Conservation (phyloP, 2,329 filamentous ascomycete genomes). For the Colletotrichum musicola region DNA sequence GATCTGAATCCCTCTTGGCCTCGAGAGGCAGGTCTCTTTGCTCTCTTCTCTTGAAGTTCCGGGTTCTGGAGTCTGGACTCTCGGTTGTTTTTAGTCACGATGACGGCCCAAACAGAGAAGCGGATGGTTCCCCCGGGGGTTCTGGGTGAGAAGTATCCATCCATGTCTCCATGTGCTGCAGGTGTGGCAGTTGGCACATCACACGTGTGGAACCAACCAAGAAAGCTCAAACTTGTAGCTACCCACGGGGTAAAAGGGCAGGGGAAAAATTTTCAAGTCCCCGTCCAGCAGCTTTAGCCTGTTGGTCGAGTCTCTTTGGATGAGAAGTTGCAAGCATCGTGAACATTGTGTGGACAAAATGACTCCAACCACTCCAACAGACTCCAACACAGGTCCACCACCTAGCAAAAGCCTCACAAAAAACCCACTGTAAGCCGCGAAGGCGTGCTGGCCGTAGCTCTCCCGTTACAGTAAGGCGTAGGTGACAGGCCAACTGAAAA, state of each 20-base stretch:
- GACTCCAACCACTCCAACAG: neutral
- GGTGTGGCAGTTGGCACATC: conserved; percentile 25
- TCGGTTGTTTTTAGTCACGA: too few relatives aligned
- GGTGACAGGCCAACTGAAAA: too few relatives aligned
- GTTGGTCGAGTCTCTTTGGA: neutral
- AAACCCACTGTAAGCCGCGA: neutral
- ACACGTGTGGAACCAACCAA: conserved; percentile 3
- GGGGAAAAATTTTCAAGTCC: neutral
- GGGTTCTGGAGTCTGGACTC: neutral
- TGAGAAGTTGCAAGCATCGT: too few relatives aligned
- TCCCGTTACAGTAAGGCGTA: too few relatives aligned
- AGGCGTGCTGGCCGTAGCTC: too few relatives aligned
- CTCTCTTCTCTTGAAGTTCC: too few relatives aligned
- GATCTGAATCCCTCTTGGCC: conserved; percentile 6
- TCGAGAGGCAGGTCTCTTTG: neutral
- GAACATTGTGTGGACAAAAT: too few relatives aligned
- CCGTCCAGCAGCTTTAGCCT: neutral
- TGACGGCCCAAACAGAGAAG: too few relatives aligned
- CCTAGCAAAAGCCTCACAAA: neutral
- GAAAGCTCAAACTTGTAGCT: neutral
- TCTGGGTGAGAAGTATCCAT: too few relatives aligned
- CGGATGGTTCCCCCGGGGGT: too few relatives aligned
- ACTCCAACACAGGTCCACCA: conserved; percentile 5
- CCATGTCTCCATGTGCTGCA: conserved; percentile 21
- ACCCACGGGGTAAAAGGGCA: conserved; percentile 16